Evolutionary conservation across 73 alveolate species (phyloP).

Genomic region (Paramecium primaurelia): DNA sequence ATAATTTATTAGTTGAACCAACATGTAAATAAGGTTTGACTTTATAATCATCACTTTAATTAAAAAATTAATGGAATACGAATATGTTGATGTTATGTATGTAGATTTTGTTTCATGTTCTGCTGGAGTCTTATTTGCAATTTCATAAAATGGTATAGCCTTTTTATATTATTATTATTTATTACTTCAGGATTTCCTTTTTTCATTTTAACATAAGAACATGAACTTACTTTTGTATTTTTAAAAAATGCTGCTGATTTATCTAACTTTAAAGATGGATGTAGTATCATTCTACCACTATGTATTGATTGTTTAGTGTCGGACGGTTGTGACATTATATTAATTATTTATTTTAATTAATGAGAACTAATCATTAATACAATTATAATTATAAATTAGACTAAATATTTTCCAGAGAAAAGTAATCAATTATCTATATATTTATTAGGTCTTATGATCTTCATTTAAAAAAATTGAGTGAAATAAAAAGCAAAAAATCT

Average conservation of each 20-base stretch:
- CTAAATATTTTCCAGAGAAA: conserved; percentile 28
- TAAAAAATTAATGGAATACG: neutral
- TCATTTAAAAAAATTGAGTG: neutral
- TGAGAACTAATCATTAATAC: conserved; percentile 37
- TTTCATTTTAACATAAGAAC: conserved; percentile 55
- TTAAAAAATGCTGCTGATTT: conserved; percentile 61
- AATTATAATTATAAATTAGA: conserved; percentile 43
- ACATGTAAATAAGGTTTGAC: conserved; percentile 57
- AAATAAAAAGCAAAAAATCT: neutral
- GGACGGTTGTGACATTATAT: conserved; percentile 49
- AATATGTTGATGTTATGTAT: neutral
- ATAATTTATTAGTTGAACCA: conserved; percentile 46
- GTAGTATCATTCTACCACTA: conserved; percentile 47
- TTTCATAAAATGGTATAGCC: conserved; percentile 61
- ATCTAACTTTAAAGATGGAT: conserved; percentile 12
- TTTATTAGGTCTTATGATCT: conserved; percentile 13
- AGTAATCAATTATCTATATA: neutral
- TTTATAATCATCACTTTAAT: conserved; percentile 47
- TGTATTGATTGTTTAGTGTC: neutral
- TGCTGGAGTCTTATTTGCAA: conserved; percentile 43
- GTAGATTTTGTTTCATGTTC: conserved; percentile 45
- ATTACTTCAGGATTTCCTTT: conserved; percentile 45
- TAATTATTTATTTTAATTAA: neutral
- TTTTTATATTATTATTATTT: neutral
- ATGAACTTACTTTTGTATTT: conserved; percentile 50